These are phyloP conservation scores for Astrothelium subdiscretum DNA, from an alignment of 495 filamentous ascomycete genomes.

Conservation along the genomic window DNA sequence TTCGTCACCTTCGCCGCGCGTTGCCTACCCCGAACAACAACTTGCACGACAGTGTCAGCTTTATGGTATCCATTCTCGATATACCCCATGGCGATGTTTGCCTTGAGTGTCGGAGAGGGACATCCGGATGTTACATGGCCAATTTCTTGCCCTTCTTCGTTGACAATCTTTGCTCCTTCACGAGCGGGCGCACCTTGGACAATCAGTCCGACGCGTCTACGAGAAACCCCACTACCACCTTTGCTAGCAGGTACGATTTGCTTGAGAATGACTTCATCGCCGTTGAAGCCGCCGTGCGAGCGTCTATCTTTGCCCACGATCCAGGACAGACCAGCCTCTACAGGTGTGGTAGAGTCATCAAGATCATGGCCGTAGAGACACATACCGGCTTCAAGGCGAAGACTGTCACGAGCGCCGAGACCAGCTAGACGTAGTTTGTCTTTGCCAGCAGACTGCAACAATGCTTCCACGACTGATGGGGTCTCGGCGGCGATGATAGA, in stretches of 20 bases:
- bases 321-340: slow-evolving; percentile 75
- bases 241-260: slow-evolving; percentile 60
- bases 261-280: slow-evolving; percentile 55
- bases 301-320: slow-evolving; percentile 70
- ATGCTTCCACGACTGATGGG: slow-evolving; percentile 43
- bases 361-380: slow-evolving; percentile 98
- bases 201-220: slow-evolving; percentile 68
- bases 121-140: slow-evolving; percentile 80
- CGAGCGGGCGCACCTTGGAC: slow-evolving; percentile 81
- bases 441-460: slow-evolving; percentile 49
- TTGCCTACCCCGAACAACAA: slow-evolving; percentile 69
- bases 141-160: slow-evolving; percentile 44
- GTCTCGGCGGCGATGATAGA: slow-evolving; percentile 56
- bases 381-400: slow-evolving; percentile 93
- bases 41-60: slow-evolving; percentile 69
- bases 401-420: slow-evolving; percentile 79
- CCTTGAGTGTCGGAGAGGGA: slow-evolving; percentile 71
- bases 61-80: slow-evolving; percentile 74
- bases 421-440: slow-evolving; percentile 68
- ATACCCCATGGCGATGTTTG: slow-evolving; percentile 96
- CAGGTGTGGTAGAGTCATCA: slow-evolving; percentile 77
- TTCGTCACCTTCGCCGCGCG: slow-evolving; percentile 70
- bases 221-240: slow-evolving; percentile 50
- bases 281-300: slow-evolving; percentile 50
- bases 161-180: slow-evolving; percentile 73